Base-by-base conservation (phyloP, 805 yeast genomes). In the Saturnispora bothae region DNA sequence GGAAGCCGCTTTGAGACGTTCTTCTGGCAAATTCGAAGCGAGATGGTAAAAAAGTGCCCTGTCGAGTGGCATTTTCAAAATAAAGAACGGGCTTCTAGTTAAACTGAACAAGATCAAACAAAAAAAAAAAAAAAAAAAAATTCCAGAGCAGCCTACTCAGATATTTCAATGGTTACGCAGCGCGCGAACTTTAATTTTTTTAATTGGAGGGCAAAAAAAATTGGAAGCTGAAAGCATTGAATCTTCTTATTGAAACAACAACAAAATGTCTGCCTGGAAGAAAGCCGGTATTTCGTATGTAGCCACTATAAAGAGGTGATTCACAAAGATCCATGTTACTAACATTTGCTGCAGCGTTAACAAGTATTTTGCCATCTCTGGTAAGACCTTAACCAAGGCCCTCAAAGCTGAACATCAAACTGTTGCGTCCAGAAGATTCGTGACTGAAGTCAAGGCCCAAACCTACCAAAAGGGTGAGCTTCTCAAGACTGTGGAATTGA, bases 321-420 rank as follows among this genome's bases (percentile, higher is more conserved):
- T 10, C 25, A 6, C 6, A 22, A 7, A 10, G 25, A 7, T 22
- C 10, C 25, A n/a, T n/a, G n/a, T n/a, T n/a, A n/a, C n/a, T n/a
- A n/a, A n/a, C n/a, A n/a, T n/a, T n/a, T n/a, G n/a, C 33, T 33
- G 33, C 46, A 73, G 81, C 49, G 76, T 81, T 69, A 84, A 83
- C 81, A 83, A 79, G 63, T 89, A 89, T 66, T 71, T 88, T 63
- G 75, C 95, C 50, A 72, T 89, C 57, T 83, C 96, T 56, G 95
- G 96, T 57, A 77, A 77, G 61, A 74, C 94, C 46, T 75, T 85
- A 52, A 85, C 96, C 69, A 69, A 71, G 53, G 79, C 96, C 37
- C 75, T 89, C 60, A 89, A 89, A 71, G 77, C 86, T 48, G 95
- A 88, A 56, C 62, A 75, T 58, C 83, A 81, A 61, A 81, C 74